Evolutionary conservation across 2,329 filamentous ascomycete genomes (phyloP).

Genomic region (Penicillium sp.): DNA sequence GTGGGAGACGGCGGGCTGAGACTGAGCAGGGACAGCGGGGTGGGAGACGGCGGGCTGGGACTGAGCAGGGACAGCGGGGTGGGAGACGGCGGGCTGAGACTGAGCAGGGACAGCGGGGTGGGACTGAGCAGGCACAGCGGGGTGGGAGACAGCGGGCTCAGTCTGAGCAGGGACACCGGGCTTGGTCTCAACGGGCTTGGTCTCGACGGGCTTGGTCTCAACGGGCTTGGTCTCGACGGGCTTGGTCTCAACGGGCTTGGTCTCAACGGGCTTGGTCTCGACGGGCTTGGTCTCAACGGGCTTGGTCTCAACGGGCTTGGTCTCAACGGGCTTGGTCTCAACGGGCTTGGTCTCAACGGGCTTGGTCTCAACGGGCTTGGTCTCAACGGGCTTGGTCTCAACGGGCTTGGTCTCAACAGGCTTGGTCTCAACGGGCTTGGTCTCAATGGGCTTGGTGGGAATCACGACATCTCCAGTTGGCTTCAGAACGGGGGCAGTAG

Average conservation of each 20-base stretch:
- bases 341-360: not conserved
- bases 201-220: not conserved
- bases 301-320: slow-evolving; percentile 11
- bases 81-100: not conserved
- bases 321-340: not conserved
- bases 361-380: slow-evolving; percentile 7
- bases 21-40: too few relatives aligned
- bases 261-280: not conserved
- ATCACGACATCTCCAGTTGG: slow-evolving; percentile 13
- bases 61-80: too few relatives aligned
- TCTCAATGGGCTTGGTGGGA: not conserved
- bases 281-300: not conserved
- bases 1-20: too few relatives aligned
- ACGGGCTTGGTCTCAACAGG: not conserved
- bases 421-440: not conserved
- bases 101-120: not conserved
- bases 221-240: slow-evolving; percentile 9
- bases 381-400: not conserved
- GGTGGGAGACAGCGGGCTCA: not conserved
- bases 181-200: not conserved
- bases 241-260: too few relatives aligned
- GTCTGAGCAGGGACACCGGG: not conserved
- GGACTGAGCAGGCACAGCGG: not conserved
- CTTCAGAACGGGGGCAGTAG: slow-evolving; percentile 11
- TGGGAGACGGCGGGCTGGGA: too few relatives aligned